A percentile compares a stretch with the other conserved stretches of the same genome.
These are phyloP conservation scores for Yarrowia alimentaria DNA, from an alignment of 805 yeast genomes.

Conservation along the genomic window DNA sequence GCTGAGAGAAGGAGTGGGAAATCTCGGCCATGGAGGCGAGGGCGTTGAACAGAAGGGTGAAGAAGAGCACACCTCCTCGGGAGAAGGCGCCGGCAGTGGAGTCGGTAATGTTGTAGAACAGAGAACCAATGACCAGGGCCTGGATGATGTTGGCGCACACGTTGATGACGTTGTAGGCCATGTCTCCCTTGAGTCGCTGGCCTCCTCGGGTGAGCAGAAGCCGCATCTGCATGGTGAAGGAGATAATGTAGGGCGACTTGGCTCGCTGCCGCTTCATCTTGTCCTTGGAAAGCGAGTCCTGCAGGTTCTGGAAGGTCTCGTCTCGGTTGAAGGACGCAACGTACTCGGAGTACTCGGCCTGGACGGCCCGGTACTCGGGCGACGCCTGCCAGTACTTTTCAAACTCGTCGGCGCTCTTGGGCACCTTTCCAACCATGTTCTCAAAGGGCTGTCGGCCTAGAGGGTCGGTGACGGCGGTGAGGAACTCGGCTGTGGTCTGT, in stretches of 20 bases:
- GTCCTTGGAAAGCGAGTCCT: slow-evolving; percentile 42
- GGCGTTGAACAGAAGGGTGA: slow-evolving; percentile 59
- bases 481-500: slow-evolving; percentile 68
- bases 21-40: slow-evolving; percentile 60
- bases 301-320: slow-evolving; percentile 42
- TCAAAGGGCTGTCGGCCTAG: slow-evolving; percentile 51
- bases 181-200: slow-evolving; percentile 58
- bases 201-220: slow-evolving; percentile 53
- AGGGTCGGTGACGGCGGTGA: slow-evolving; percentile 69
- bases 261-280: slow-evolving; percentile 43
- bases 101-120: slow-evolving; percentile 54
- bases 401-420: slow-evolving; percentile 63
- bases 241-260: slow-evolving; percentile 47
- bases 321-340: slow-evolving; percentile 37
- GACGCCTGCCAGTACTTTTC: slow-evolving; percentile 57
- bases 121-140: slow-evolving; percentile 62
- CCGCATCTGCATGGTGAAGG: slow-evolving; percentile 50
- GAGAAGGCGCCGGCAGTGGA: slow-evolving; percentile 58
- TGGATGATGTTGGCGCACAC: slow-evolving; percentile 52
- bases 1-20: slow-evolving; percentile 47
- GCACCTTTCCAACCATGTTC: slow-evolving; percentile 55
- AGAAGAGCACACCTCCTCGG: slow-evolving; percentile 63
- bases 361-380: slow-evolving; percentile 44
- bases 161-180: slow-evolving; percentile 48
- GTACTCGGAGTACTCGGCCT: slow-evolving; percentile 49